Evolutionary conservation across 2,329 filamentous ascomycete genomes (phyloP), one percentile per base, ranked within the genome.

Genomic region (Colletotrichum sidae): DNA sequence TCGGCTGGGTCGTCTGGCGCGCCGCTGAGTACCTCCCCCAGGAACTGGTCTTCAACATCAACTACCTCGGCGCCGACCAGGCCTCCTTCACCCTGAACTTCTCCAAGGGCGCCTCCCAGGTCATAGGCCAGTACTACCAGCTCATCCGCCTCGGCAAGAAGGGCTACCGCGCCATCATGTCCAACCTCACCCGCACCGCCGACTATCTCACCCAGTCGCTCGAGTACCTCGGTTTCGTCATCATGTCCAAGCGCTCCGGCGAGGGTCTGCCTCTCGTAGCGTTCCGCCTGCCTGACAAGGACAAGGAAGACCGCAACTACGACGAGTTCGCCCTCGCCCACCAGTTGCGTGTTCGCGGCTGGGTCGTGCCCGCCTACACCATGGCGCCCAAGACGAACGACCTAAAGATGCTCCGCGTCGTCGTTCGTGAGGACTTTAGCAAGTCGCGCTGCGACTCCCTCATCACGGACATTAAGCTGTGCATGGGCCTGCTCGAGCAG

Each of bases 41-140:
- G 75, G 94, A 97, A 74, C 89, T 97, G 25, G 93, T 98, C 72
- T 98, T 98, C 88, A 97, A 97, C 85, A 97, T 98, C 86, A 97
- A 97, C 86, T 98, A 98, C 81, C 90, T 97, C 6, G 95, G 95
- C 54, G 94, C 95, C 10, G 93, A 97, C 75, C 95, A 98, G 77
- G 91, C 94, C 2, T 97, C 93, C 3, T 97, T 97, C 81, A 97
- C 95, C 0, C 88, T 98, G 65, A 98, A 98, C 84, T 98, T 98
- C 84, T 96, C 92, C 75, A 97, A 97, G 78, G 94, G 94, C 62
- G 95, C 95, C 11, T 93, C 91, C 6, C 94, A 97, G 76, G 92
- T 97, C 74, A 97, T 98, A 68, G 95, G 93, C 35, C 95, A 98
- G 80, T 98, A 97, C 83, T 97, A 98, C 83, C 94, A 97, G 81